These are phyloP conservation scores for Hordeum marinum DNA, from an alignment of 176 grass and related monocot species.

Conservation along the genomic window DNA sequence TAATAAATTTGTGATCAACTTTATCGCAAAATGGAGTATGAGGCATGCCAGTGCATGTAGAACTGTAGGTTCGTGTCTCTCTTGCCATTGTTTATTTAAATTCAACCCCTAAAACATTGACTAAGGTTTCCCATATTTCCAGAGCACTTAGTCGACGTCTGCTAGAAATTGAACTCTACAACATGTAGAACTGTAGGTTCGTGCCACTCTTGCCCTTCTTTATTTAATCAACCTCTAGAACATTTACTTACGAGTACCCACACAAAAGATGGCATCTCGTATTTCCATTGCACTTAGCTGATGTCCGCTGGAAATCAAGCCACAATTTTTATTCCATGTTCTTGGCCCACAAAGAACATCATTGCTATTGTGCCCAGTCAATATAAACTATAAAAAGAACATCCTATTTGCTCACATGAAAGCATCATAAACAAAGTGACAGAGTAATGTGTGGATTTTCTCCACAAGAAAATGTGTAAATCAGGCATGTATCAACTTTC, in stretches of 20 bases:
- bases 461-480: not conserved
- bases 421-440: not conserved
- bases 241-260: not conserved
- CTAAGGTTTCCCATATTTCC: not conserved
- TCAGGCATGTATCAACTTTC: constrained; percentile 6
- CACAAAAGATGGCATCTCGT: not conserved
- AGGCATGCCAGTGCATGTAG: not conserved
- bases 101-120: not conserved
- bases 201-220: not conserved
- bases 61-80: not conserved
- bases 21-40: not conserved
- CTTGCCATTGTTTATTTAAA: not conserved
- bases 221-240: not conserved
- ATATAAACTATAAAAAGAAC: not conserved
- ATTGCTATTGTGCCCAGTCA: not conserved
- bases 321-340: not conserved
- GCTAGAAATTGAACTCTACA: not conserved
- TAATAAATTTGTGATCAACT: not conserved
- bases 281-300: not conserved
- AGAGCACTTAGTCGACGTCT: not conserved
- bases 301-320: not conserved
- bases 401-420: not conserved
- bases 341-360: not conserved
- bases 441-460: not conserved
- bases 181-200: not conserved